Percentiles rank a stretch among this genome's conserved stretches.
phyloP scores from a whole-genome alignment of 441 rosid genomes.

The Aquilaria agallochum region DNA sequence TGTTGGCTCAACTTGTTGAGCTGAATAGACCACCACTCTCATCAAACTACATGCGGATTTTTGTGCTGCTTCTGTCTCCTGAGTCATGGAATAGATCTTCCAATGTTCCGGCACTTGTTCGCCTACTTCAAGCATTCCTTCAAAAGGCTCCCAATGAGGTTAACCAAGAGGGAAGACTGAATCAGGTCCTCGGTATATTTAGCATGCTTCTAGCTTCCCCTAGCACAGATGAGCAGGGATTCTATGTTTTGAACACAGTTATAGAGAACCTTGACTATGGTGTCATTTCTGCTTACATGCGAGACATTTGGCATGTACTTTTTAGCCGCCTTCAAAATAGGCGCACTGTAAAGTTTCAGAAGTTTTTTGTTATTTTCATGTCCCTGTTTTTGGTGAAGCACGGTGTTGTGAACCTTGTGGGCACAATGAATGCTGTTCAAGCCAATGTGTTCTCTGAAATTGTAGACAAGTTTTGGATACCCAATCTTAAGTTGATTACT shows the following conservation, averaged over 20 bases:
- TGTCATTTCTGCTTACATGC: constrained; percentile 53
- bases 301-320: constrained; percentile 67
- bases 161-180: constrained; percentile 66
- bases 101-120: constrained; percentile 95
- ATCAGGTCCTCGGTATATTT: constrained; percentile 85
- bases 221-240: constrained; percentile 89
- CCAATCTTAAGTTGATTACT: constrained; percentile 66
- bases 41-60: constrained; percentile 75
- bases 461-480: constrained; percentile 87
- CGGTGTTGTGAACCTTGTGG: constrained; percentile 57
- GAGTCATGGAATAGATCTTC: constrained; percentile 86
- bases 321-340: constrained; percentile 67
- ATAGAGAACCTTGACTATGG: constrained; percentile 74
- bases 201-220: constrained; percentile 59
- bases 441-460: constrained; percentile 48
- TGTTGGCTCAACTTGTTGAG: constrained; percentile 91
- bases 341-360: constrained; percentile 60
- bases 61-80: constrained; percentile 67
- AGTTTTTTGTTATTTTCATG: constrained; percentile 76
- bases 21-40: constrained; percentile 80
- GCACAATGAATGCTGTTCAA: constrained; percentile 80
- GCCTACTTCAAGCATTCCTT: constrained; percentile 93
- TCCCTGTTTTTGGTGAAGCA: constrained; percentile 92
- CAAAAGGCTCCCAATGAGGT: constrained; percentile 84
- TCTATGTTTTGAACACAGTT: constrained; percentile 85